A percentile compares a stretch with the other conserved stretches of the same genome.
These are phyloP conservation scores for Ustilago bromivora DNA, from an alignment of 1,284 basidiomycete genomes.

Conservation along the genomic window DNA sequence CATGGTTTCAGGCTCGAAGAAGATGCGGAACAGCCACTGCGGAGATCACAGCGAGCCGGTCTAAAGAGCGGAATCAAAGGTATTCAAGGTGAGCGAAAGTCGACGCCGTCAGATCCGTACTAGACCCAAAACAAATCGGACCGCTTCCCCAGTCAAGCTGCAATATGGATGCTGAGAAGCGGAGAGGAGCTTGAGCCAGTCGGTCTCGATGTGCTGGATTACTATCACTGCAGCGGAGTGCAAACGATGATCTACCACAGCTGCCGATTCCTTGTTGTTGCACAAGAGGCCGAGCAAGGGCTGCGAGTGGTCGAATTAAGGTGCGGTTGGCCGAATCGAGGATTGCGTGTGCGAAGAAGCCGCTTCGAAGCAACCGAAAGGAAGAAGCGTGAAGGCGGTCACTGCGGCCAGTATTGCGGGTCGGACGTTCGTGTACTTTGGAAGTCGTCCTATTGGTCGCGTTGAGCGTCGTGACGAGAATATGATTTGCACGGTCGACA, in stretches of 20 bases:
- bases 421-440: neutral
- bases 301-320: neutral
- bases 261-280: neutral
- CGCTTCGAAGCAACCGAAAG: neutral
- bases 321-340: neutral
- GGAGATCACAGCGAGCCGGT: neutral
- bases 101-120: neutral
- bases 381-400: neutral
- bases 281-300: neutral
- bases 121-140: neutral
- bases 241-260: neutral
- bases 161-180: neutral
- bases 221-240: neutral
- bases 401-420: neutral
- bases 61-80: neutral
- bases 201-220: neutral
- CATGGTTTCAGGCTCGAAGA: constrained; percentile 36
- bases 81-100: neutral
- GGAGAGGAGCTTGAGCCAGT: neutral
- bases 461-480: neutral
- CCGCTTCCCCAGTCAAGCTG: neutral
- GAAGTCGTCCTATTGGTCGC: neutral
- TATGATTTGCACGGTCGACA: constrained; percentile 21
- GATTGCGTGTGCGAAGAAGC: neutral
- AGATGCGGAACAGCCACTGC: neutral